A percentile compares a stretch with the other conserved stretches of the same genome.
These are phyloP conservation scores for Ustilago trichophora DNA, from an alignment of 1,284 basidiomycete genomes.

Conservation along the genomic window DNA sequence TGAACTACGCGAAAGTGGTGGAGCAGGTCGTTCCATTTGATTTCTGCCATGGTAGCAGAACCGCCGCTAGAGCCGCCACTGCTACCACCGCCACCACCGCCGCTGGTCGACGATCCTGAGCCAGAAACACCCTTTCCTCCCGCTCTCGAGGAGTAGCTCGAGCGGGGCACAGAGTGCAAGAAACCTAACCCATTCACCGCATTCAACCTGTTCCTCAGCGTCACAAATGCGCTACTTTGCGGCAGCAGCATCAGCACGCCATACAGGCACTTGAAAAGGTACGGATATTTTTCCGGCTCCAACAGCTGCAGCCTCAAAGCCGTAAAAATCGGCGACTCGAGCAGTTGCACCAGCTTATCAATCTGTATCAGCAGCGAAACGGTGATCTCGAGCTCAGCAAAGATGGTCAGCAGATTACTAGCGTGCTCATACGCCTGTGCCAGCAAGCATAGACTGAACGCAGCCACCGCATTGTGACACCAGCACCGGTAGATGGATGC, in stretches of 20 bases:
- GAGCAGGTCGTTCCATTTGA: slow-evolving; percentile 63
- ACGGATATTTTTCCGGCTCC: slow-evolving; percentile 95
- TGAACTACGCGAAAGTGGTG: slow-evolving; percentile 61
- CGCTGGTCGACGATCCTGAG: slow-evolving; percentile 12
- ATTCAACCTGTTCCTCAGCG: slow-evolving; percentile 88
- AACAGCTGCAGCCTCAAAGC: slow-evolving; percentile 97
- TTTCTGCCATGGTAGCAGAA: slow-evolving; percentile 36
- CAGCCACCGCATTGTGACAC: slow-evolving; percentile 98
- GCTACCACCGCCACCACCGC: slow-evolving; percentile 7
- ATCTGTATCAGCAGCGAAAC: slow-evolving; percentile 94
- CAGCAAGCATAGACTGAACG: slow-evolving; percentile 92
- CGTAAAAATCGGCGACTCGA: slow-evolving; percentile 98
- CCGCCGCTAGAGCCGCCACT: slow-evolving; percentile 4
- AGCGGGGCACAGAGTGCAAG: slow-evolving; percentile 81
- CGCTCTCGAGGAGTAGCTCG: slow-evolving; percentile 15
- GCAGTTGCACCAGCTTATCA: slow-evolving; percentile 96
- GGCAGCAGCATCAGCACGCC: slow-evolving; percentile 96
- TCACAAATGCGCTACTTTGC: slow-evolving; percentile 95
- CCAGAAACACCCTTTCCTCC: slow-evolving; percentile 5
- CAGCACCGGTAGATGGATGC: slow-evolving; percentile 92
- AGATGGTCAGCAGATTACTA: slow-evolving; percentile 93
- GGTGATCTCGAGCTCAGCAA: slow-evolving; percentile 92
- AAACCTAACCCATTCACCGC: slow-evolving; percentile 95
- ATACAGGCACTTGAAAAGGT: slow-evolving; percentile 96
- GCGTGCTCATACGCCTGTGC: slow-evolving; percentile 99